Evolutionary conservation across 2,329 filamentous ascomycete species (phyloP), one percentile per base, ranked within the genome.

Genomic region (Botrytis aclada): DNA sequence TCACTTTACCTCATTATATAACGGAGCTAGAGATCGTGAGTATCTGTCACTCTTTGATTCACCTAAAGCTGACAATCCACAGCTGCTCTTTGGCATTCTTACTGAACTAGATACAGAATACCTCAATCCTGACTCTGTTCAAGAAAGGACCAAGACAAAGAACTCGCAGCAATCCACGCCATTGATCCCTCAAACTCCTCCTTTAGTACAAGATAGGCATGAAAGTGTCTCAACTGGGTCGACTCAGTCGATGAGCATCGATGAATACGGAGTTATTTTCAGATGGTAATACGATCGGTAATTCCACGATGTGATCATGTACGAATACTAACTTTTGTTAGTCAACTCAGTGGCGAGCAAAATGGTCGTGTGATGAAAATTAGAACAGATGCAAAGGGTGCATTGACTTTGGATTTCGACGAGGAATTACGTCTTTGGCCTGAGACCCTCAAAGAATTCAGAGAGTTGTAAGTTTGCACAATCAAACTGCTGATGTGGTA

Each of bases 1-100:
- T 72, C 18, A 69, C 62, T 39, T 34, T 72, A 29, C 41, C 61
- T 29, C 64, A 72, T 39, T 72, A 69, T 39, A 29, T 69, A n/a
- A 56, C 63, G 20, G 62, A 72, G 65, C 16, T 72, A 1, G 70
- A 72, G 47, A 34, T 72, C 47, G 70, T 72, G 43, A 67, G 70
- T 67, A 20, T 5, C 9, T 7, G 2, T 34, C 18, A 20, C 22
- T 10, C n/a, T 34, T n/a, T 32, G 7, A 22, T 29, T 7, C 12
- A 22, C 25, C 9, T 14, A 29, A 22, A 29, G 51, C n/a, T 67
- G 18, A 67, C 64, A 25, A 32, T 14, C 18, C 16, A 16, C 25
- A 72, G 70, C 32, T 61, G 2, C 70, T 72, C 25, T 72, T 72
- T 32, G 51, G 54, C 18, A 45, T n/a, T 8, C 41, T 72, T 32